Conservation (phyloP, 192 early-diverging fungal species). For the Globomyces pollinis-pini region DNA sequence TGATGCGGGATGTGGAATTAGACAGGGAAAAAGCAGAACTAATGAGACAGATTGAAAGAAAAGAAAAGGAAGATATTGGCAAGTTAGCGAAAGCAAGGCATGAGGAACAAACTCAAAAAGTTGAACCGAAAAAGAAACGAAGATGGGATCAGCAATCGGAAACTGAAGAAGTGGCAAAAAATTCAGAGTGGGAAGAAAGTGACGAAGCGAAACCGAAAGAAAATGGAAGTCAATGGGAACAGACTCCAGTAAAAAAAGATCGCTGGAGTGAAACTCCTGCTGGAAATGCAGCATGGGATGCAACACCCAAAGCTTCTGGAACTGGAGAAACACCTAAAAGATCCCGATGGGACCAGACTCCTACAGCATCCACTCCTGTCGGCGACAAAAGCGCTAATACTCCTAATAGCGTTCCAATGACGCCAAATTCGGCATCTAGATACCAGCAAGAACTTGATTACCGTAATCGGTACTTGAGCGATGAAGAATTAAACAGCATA, state of each 20-base stretch:
- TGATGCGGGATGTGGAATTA: constrained; percentile 77
- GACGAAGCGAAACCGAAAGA: constrained; percentile 63
- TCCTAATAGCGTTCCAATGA: constrained; percentile 58
- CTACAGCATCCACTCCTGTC: constrained; percentile 37
- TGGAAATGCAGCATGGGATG: constrained; percentile 64
- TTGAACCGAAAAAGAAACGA: constrained; percentile 1
- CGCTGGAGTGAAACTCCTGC: constrained; percentile 20
- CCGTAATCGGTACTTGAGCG: constrained; percentile 79
- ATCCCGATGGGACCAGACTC: constrained; percentile 96
- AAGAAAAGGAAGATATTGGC: background rate
- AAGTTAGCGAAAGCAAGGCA: constrained; percentile 46
- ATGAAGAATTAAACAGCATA: constrained; percentile 93
- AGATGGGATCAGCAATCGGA: constrained; percentile 78
- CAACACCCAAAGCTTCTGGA: constrained; percentile 47
- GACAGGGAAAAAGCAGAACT: constrained; percentile 82
- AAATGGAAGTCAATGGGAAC: background rate
- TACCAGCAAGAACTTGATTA: constrained; percentile 73
- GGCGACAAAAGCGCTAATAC: constrained; percentile 82
- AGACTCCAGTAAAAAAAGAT: background rate
- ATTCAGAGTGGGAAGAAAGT: constrained; percentile 22
- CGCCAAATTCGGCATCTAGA: constrained; percentile 81
- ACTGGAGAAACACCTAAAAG: constrained; percentile 61
- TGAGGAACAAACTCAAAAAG: constrained; percentile 40
- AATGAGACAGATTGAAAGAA: constrained; percentile 65
- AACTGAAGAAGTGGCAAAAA: constrained; percentile 27